phyloP scores from a whole-genome alignment of 257 asterid genomes.

The Lantana camara region DNA sequence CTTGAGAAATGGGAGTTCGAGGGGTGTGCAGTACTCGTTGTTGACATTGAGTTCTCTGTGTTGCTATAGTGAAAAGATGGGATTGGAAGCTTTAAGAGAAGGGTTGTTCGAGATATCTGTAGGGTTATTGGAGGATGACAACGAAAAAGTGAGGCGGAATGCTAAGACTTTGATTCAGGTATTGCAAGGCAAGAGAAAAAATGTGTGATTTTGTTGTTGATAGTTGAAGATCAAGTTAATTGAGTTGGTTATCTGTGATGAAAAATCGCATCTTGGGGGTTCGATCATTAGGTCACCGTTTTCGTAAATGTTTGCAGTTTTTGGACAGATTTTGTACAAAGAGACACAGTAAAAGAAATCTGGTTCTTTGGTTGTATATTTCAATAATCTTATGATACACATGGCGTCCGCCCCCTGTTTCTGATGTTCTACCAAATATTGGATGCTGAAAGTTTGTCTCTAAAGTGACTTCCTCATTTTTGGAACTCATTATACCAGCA shows the following conservation, averaged over 20 bases:
- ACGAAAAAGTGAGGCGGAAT: slow-evolving; percentile 80
- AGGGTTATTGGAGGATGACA: slow-evolving; percentile 79
- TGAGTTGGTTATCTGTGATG: not conserved
- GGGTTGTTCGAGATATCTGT: slow-evolving; percentile 72
- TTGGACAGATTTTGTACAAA: slow-evolving; percentile 52
- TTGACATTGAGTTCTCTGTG: slow-evolving; percentile 69
- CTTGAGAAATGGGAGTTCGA: slow-evolving; percentile 73
- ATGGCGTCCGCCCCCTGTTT: slow-evolving; percentile 26
- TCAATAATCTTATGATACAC: slow-evolving; percentile 29
- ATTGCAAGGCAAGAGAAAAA: slow-evolving; percentile 57
- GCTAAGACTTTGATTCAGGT: slow-evolving; percentile 75
- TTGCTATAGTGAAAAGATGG: slow-evolving; percentile 52
- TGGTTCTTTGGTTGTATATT: slow-evolving; percentile 48
- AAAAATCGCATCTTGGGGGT: slow-evolving; percentile 36
- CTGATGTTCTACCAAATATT: slow-evolving; percentile 25
- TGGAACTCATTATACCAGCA: not conserved
- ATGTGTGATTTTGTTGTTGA: slow-evolving; percentile 28
- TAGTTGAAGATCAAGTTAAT: slow-evolving; percentile 18
- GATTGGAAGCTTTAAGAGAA: slow-evolving; percentile 49
- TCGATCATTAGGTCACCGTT: slow-evolving; percentile 33
- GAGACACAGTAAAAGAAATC: slow-evolving; percentile 32
- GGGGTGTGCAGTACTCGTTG: slow-evolving; percentile 81
- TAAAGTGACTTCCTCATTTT: slow-evolving; percentile 17
- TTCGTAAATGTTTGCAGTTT: slow-evolving; percentile 26
- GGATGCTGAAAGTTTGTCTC: slow-evolving; percentile 17